Base-by-base conservation (phyloP, 176 grass and related monocot species). In the Rhynchospora tenuis region DNA sequence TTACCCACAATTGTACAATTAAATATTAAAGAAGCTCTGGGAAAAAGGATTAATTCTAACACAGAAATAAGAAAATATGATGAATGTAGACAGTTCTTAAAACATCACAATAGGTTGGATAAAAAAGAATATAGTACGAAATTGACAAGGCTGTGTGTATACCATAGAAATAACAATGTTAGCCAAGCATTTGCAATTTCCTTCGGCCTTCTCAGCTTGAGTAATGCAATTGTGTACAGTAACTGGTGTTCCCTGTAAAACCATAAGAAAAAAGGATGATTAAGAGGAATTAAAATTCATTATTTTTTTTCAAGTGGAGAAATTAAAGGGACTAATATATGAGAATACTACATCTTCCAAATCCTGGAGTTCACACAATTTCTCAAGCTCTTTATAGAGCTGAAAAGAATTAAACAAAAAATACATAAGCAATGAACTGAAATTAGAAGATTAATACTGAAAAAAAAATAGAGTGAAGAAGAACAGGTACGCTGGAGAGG, bases 161-260 rank as follows among this genome's bases (percentile, higher is more conserved):
- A 95, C 95, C 95, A 95, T 71, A 76, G 82, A 83, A 26, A 84
- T 86, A 86, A 83, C 61, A 61, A 86, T 86, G 82, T 90, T 91
- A 29, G 70, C 58, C 46, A 98, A 78, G 71, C 96, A 91, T 42
- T 83, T 86, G 68, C 65, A 86, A 76, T 76, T 79, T 60, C 79
- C 89, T 38, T 82, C 83, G 61, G 83, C 70, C 47, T 85, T 71
- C 24, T 81, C 64, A 5, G n/a, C 62, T 85, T 68, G 69, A 61
- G 88, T 73, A 64, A 68, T 43, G 52, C 86, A 93, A 66, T 59
- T 83, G 81, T 88, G 88, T 83, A 71, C 66, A 84, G 80, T 79
- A 52, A 13, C 15, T 2, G 84, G 87, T 85, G 82, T 59, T 45
- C 52, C 84, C 69, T 88, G 73, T 89, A 86, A 93, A 90, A 80